Percentiles rank a stretch among this genome's conserved stretches.
Evolutionary conservation across 768 basidiomycete genomes (phyloP).

Genomic region (Hydnum rufescens): DNA sequence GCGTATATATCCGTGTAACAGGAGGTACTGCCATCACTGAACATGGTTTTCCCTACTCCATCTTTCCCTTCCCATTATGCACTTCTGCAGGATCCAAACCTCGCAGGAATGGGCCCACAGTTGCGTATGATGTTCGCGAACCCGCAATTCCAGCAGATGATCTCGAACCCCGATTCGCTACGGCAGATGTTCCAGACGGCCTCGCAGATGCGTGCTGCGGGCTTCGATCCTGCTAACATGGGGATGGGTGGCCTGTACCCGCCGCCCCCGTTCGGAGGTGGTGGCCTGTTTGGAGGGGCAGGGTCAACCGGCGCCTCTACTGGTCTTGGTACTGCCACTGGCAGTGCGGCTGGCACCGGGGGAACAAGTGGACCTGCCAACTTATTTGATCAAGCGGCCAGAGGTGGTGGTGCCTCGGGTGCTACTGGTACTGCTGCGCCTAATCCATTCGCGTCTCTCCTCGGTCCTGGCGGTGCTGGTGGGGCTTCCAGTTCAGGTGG

Average conservation of each 20-base stretch:
- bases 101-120: constrained; percentile 52
- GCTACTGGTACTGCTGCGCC: not conserved
- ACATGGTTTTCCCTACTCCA: not conserved
- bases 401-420: constrained; percentile 4
- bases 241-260: constrained; percentile 10
- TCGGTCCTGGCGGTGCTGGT: constrained; percentile 6
- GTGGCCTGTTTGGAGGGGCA: constrained; percentile 3
- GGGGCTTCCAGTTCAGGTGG: constrained; percentile 1
- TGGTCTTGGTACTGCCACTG: not conserved
- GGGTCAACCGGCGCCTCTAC: constrained; percentile 1
- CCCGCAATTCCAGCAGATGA: constrained; percentile 51
- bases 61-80: not conserved
- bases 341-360: not conserved
- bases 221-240: constrained; percentile 15
- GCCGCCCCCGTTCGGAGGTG: not conserved
- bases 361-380: not conserved
- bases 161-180: constrained; percentile 66
- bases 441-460: not conserved
- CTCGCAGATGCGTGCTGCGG: constrained; percentile 26
- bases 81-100: constrained; percentile 38
- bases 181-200: constrained; percentile 64
- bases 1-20: too few relatives aligned
- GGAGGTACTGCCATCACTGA: too few relatives aligned
- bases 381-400: not conserved
- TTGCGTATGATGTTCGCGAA: constrained; percentile 62